Evolutionary conservation across 306 rosid genomes (phyloP), one percentile per base, ranked within the genome.

Genomic region (Quercus rubra): DNA sequence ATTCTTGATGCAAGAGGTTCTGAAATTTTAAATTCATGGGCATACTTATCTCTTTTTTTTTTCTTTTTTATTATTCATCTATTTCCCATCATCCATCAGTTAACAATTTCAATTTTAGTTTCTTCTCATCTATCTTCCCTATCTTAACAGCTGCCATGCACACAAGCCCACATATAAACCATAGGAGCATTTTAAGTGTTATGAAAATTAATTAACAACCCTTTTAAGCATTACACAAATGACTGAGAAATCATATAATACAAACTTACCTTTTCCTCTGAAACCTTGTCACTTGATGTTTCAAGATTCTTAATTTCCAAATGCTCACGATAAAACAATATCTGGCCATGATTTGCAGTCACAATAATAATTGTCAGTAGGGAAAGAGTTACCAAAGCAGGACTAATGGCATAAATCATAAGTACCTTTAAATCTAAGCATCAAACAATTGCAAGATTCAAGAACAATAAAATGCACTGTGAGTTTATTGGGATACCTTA

Each of bases 261-360:
- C 74, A 71, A 86, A 68, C 91, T 86, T 87, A 92, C 97, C 83
- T 70, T 82, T 63, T 85, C 74, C 38, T 87, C 31, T 72, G 81
- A 74, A 85, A 85, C 87, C 57, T 55, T 76, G 25, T 82, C 80
- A 33, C 58, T 84, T 63, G 87, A 72, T 55, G 86, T 87, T 86
- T 85, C 88, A 18, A 70, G 67, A 78, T 76, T 85, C 78, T 84
- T 82, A 80, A 90, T 87, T 67, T 91, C 91, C 93, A 94, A 73
- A 75, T 79, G 83, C 80, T 89, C 97, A 15, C 52, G 58, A 88
- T 70, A 92, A 83, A 94, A 84, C 78, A 92, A 56, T 66, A 94
- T 77, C 99, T 94, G 90, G 19, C 46, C 72, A 72, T 52, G 30
- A 71, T 64, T 81, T 55, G 74, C 67, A 68, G 62, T 54, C n/a